These are phyloP conservation scores for Trichophyton benhamiae DNA, from an alignment of 2,329 filamentous ascomycete genomes.

Conservation along the genomic window DNA sequence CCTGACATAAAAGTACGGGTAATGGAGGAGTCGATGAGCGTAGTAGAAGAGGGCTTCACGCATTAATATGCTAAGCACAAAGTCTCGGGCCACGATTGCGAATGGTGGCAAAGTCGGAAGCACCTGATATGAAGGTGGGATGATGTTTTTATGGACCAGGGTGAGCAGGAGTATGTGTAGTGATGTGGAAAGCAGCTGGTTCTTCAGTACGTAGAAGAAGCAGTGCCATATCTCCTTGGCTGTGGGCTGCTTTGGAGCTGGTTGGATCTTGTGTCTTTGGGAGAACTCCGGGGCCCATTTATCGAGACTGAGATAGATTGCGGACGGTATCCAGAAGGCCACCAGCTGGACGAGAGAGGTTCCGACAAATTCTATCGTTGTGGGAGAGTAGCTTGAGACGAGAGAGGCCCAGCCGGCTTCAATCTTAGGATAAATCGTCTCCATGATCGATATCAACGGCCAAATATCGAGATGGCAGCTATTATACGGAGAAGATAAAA, in stretches of 20 bases:
- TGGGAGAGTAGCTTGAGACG: slow-evolving; percentile 10
- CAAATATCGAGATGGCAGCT: not conserved
- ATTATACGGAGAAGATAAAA: not conserved
- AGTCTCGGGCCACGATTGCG: slow-evolving; percentile 29
- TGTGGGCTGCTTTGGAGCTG: slow-evolving; percentile 12
- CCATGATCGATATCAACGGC: not conserved
- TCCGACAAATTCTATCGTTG: slow-evolving; percentile 22
- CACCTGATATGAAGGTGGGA: slow-evolving; percentile 30
- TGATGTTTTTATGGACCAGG: slow-evolving; percentile 12
- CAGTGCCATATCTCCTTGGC: slow-evolving; percentile 11
- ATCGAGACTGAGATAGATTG: slow-evolving; percentile 13
- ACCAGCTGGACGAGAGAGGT: slow-evolving; percentile 35
- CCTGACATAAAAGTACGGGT: slow-evolving; percentile 35
- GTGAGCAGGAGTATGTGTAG: slow-evolving; percentile 15
- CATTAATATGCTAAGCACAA: slow-evolving; percentile 33
- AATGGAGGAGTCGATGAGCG: slow-evolving; percentile 42
- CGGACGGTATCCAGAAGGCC: slow-evolving; percentile 13
- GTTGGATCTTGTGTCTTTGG: slow-evolving; percentile 14
- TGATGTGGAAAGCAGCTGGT: slow-evolving; percentile 36
- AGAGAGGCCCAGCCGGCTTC: slow-evolving; percentile 6
- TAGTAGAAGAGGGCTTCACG: slow-evolving; percentile 46
- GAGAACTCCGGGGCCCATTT: slow-evolving; percentile 13
- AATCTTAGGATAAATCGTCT: not conserved
- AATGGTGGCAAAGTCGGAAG: slow-evolving; percentile 27
- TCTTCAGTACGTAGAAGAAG: slow-evolving; percentile 28